These are phyloP conservation scores for Amanita muscaria DNA, from an alignment of 768 basidiomycete species.

Conservation along the genomic window DNA sequence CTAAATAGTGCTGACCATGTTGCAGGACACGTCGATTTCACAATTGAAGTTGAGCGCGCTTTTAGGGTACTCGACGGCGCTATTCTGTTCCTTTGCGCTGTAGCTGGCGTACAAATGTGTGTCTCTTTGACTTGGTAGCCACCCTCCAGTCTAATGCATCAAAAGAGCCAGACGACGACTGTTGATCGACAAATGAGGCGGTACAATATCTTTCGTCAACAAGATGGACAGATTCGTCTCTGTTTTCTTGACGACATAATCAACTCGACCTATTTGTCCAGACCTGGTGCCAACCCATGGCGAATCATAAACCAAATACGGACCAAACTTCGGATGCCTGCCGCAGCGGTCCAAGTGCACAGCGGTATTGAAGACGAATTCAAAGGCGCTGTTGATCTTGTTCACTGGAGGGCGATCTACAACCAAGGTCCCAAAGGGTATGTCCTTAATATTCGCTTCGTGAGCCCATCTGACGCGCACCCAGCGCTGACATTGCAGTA, in stretches of 20 bases:
- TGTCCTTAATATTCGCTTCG: slow-evolving; percentile 15
- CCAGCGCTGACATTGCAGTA: slow-evolving; percentile 69
- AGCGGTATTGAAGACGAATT: slow-evolving; percentile 87
- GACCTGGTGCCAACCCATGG: slow-evolving; percentile 97
- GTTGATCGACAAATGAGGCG: slow-evolving; percentile 98
- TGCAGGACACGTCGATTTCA: slow-evolving; percentile 96
- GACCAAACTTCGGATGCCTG: slow-evolving; percentile 82
- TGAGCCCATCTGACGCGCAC: neutral
- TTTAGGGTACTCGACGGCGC: slow-evolving; percentile 95
- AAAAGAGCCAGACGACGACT: slow-evolving; percentile 98
- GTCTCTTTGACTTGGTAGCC: neutral
- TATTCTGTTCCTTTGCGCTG: slow-evolving; percentile 91
- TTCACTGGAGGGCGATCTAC: slow-evolving; percentile 91
- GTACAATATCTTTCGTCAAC: slow-evolving; percentile 95
- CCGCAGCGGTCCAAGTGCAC: slow-evolving; percentile 93
- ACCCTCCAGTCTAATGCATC: no score
- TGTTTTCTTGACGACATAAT: no score
- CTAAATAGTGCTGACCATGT: slow-evolving; percentile 5
- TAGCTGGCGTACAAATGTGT: slow-evolving; percentile 84
- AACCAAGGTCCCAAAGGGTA: slow-evolving; percentile 94
- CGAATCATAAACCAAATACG: slow-evolving; percentile 89
- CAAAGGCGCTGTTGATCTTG: slow-evolving; percentile 87
- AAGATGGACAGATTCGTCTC: slow-evolving; percentile 86
- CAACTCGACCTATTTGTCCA: no score
- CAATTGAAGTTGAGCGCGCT: slow-evolving; percentile 97